phyloP scores from a whole-genome alignment of 768 basidiomycete genomes.

The Artomyces pyxidatus region DNA sequence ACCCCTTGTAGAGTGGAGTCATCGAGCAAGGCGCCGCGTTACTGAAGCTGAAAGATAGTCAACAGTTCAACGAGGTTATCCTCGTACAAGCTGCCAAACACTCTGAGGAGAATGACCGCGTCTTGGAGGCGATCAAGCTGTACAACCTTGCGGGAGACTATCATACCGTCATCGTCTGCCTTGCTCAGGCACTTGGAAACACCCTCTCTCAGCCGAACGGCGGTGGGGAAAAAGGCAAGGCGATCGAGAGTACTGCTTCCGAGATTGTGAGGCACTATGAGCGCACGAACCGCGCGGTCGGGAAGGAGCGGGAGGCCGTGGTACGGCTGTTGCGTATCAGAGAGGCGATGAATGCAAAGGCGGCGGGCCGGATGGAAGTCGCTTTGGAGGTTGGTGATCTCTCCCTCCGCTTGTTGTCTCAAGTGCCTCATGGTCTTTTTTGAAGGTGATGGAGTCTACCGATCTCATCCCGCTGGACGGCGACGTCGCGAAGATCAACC shows the following conservation, averaged over 20 bases:
- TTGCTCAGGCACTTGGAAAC: conserved; percentile 82
- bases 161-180: conserved; percentile 75
- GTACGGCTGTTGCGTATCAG: conserved; percentile 70
- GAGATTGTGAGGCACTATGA: conserved; percentile 79
- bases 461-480: conserved; percentile 81
- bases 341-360: conserved; percentile 73
- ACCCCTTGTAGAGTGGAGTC: conserved; percentile 55
- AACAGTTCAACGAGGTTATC: conserved; percentile 74
- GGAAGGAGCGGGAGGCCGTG: conserved; percentile 66
- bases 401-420: too few relatives aligned
- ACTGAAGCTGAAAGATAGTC: conserved; percentile 57
- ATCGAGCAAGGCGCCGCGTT: conserved; percentile 80
- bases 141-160: conserved; percentile 95
- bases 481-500: conserved; percentile 79
- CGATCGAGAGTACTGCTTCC: conserved; percentile 64
- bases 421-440: too few relatives aligned
- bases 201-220: conserved; percentile 57
- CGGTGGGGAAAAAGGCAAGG: conserved; percentile 54
- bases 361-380: conserved; percentile 60
- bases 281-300: conserved; percentile 63
- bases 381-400: conserved; percentile 73
- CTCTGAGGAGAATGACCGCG: conserved; percentile 76
- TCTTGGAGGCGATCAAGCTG: conserved; percentile 87
- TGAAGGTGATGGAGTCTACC: conserved; percentile 78
- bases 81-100: conserved; percentile 76